Base-by-base conservation (phyloP, 2,329 filamentous ascomycete genomes). In the Fusarium torreyae region DNA sequence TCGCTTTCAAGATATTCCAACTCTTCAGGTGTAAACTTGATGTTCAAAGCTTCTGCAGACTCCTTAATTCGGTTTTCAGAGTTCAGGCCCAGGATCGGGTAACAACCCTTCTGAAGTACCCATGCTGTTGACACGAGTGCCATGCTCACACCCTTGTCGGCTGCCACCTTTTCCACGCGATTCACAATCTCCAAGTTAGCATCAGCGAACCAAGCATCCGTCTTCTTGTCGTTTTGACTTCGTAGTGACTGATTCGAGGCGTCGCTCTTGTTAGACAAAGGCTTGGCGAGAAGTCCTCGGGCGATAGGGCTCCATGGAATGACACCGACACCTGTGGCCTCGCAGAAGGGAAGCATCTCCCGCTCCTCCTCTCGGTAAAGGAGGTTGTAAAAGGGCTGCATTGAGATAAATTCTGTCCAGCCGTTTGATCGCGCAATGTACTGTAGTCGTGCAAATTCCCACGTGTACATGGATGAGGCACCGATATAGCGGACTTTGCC, bases 51-150 rank as follows among this genome's bases (percentile, higher is more conserved):
- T 4, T 81, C 79, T 18, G 89, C 81, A 2, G 88, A 87, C 79
- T 92, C 88, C 36, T 90, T 86, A 44, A 92, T 85, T n/a, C 89
- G 81, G 59, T 83, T 81, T 34, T 85, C 80, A 54, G 82, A 90
- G 66, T 83, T 86, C 69, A 92, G 81, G 0, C 90, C 89, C 44
- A 91, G 79, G 61, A 92, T 91, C 0, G 89, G 89, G 65, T 83
- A 87, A 15, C 83, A 79, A 1, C 85, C 84, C 33, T 84, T 81
- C 52, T 85, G 82, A 68, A 87, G 78, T 55, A 85, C 84, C 90
- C 91, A 93, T 1, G 90, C 90, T 43, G 91, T 83, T 0, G 89
- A 86, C 6, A 92, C 86, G 57, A 90, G 86, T 44, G 87, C 86
- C 85, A 92, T 92, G 67, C 83, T 87, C 75, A 86, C 84, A 1